Percentiles rank a stretch among this genome's conserved stretches.
phyloP scores from a whole-genome alignment of 345 rosid genomes.

The Eutrema japonicum region DNA sequence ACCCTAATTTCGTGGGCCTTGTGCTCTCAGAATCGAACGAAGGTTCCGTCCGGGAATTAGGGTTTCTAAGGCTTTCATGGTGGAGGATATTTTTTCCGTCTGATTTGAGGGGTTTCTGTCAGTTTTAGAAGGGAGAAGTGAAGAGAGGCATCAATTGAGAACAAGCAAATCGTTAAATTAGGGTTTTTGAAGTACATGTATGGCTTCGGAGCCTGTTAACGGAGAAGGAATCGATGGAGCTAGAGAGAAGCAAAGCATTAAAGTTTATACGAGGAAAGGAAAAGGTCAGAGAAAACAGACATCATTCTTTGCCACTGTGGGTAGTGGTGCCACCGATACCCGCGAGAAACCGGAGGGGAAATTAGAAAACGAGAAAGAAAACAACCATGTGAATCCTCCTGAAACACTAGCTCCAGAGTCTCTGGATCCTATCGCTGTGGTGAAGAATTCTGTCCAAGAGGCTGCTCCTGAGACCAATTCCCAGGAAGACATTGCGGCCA shows the following conservation, averaged over 20 bases:
- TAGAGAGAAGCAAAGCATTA: slow-evolving; percentile 72
- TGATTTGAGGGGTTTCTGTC: slow-evolving; percentile 19
- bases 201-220: slow-evolving; percentile 89
- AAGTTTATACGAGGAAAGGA: slow-evolving; percentile 80
- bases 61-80: slow-evolving; percentile 40
- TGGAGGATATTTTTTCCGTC: background rate
- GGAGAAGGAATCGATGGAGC: slow-evolving; percentile 67
- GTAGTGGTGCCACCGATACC: slow-evolving; percentile 16
- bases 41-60: slow-evolving; percentile 46
- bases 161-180: slow-evolving; percentile 26
- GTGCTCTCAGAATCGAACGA: slow-evolving; percentile 28
- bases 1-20: slow-evolving; percentile 31
- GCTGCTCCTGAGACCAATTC: slow-evolving; percentile 10
- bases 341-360: slow-evolving; percentile 21
- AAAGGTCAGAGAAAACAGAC: slow-evolving; percentile 42
- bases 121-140: slow-evolving; percentile 11
- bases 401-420: slow-evolving; percentile 44
- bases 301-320: slow-evolving; percentile 27
- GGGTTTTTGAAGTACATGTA: slow-evolving; percentile 72
- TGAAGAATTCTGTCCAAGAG: slow-evolving; percentile 4
- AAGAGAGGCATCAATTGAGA: slow-evolving; percentile 21
- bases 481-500: slow-evolving; percentile 12
- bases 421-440: slow-evolving; percentile 33
- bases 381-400: slow-evolving; percentile 33
- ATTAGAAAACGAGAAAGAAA: slow-evolving; percentile 29